Base-by-base conservation (phyloP, 176 grass and related monocot species). In the Guadua angustifolia region DNA sequence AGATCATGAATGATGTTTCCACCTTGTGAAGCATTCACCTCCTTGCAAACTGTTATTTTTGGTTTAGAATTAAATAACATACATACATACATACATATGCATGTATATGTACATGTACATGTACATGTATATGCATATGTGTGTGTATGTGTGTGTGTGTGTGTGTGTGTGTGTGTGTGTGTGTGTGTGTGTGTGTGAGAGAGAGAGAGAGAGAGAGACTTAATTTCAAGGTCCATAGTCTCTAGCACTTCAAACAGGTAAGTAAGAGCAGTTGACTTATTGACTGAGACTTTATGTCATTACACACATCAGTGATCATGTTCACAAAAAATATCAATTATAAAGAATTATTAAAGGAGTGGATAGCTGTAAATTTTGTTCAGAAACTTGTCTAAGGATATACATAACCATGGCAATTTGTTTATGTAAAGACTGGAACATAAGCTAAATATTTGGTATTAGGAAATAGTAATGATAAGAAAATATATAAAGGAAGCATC, bases 181-280 rank as follows among this genome's bases (percentile, higher is more conserved):
- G n/a, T n/a, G n/a, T n/a, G n/a, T n/a, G n/a, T n/a, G n/a, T n/a
- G n/a, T n/a, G n/a, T n/a, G n/a, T n/a, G n/a, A n/a, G n/a, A n/a
- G n/a, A n/a, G n/a, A n/a, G n/a, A n/a, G n/a, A n/a, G n/a, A n/a
- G n/a, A n/a, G n/a, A n/a, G n/a, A n/a, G n/a, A 14, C n/a, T 71
- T 46, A 71, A 43, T 77, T 39, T 77, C 74, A 77, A 77, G 53
- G 21, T 76, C 73, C 5, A 14, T 60, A 40, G 13, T 53, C 51
- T 59, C 51, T 57, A 69, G 26, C 56, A 75, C n/a, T 43, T 87
- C 59, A 73, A 50, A 73, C 25, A 74, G n/a, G 46, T 50, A 66
- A 64, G 18, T 52, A 32, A 42, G 24, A 57, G 39, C 79, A 75
- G 50, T 16, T 56, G 77, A 55, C 25, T 68, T 18, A 15, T 35